Percentiles rank a stretch among this genome's conserved stretches.
Conservation (phyloP, 2,329 filamentous ascomycete species). For the Hypoxylon sp. region DNA sequence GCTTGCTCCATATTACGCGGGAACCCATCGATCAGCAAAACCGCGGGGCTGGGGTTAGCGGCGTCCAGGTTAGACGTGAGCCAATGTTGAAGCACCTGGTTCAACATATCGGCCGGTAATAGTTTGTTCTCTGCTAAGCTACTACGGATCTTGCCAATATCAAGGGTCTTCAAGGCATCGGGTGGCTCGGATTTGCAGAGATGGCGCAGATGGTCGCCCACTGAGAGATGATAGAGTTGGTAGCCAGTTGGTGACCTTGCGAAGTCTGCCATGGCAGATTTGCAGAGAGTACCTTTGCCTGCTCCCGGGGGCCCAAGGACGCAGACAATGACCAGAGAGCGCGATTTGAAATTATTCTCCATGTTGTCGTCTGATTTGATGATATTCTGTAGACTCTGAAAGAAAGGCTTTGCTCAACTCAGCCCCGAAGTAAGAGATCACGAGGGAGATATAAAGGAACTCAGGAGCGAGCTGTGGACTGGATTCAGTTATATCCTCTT, state of each 20-base stretch:
- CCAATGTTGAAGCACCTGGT: constrained; percentile 36
- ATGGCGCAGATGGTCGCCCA: constrained; percentile 42
- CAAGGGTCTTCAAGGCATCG: not conserved
- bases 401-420: not conserved
- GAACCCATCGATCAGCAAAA: constrained; percentile 47
- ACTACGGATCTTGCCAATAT: constrained; percentile 23
- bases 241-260: not conserved
- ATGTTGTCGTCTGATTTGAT: not conserved
- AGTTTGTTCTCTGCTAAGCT: constrained; percentile 32
- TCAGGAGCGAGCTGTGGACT: not conserved
- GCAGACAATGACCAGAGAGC: constrained; percentile 33
- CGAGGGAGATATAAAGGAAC: not conserved
- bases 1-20: constrained; percentile 43
- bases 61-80: constrained; percentile 4
- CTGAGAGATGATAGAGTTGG: constrained; percentile 38
- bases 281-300: constrained; percentile 47
- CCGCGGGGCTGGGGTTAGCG: not conserved
- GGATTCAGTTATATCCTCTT: too few species aligned
- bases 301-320: constrained; percentile 46
- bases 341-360: constrained; percentile 5
- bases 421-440: not conserved
- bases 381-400: not conserved
- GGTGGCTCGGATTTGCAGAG: constrained; percentile 11
- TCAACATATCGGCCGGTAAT: constrained; percentile 36
- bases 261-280: not conserved